Base-by-base conservation (phyloP, 2,329 filamentous ascomycete genomes). In the Neonectria sp. region DNA sequence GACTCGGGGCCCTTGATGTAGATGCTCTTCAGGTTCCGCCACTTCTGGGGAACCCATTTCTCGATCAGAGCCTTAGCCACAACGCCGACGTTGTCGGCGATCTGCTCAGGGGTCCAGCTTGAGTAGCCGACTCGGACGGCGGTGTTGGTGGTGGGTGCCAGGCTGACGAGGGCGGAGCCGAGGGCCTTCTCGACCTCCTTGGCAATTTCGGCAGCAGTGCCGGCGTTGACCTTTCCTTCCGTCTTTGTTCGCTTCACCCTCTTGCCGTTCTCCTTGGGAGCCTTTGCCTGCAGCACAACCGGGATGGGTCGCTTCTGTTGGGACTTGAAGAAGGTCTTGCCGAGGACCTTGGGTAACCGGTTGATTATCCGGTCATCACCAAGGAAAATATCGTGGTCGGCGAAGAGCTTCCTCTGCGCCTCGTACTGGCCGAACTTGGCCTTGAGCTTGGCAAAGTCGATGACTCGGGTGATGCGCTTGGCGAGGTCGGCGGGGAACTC, bases 1-100 rank as follows among this genome's bases (percentile, higher is more conserved):
- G 95, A 97, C 77, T 93, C 91, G 31, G 94, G 92, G 3, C 94
- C 94, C 87, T 98, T 99, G 85, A 99, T 87, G 81, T 97, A 95
- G 68, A 99, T 84, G 70, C 90, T 89, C 81, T 92, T 91, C 70
- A 98, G 88, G 79, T 95, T 96, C 76, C 89, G 90, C 95, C 95
- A 98, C 76, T 95, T 92, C 79, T 95, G 91, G 21, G 95, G 90
- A 52, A 98, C 90, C 78, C 92, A 93, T 80, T 93, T 95, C 69
- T 93, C 91, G 7, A 95, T 90, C 76, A 98, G 82, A 3, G 86
- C 88, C 51, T 87, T 82, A 27, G 90, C 88, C 4, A 95, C 93
- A 21, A 90, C 91, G 65, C 92, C 88, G 58, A 96, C 86, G 81
- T 99, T 99, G 76, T 91, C 93, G 48, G 91, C 89, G 65, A 98